Evolutionary conservation across 179 eudicot genomes (phyloP).

Genomic region (Beta corolliflora): DNA sequence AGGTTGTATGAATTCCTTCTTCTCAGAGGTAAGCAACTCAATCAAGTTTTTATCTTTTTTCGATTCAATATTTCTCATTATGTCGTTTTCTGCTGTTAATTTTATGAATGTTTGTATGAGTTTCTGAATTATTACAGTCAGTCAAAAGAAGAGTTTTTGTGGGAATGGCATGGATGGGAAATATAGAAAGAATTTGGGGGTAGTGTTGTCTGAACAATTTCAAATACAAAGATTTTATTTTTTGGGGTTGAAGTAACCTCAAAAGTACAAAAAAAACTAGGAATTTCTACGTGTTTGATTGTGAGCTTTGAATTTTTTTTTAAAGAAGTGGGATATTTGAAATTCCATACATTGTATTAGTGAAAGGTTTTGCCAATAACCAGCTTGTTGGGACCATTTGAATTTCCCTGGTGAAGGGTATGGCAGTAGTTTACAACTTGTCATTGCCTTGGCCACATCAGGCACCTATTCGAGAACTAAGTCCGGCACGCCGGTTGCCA

Average conservation of each 20-base stretch:
- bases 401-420: constrained; percentile 2
- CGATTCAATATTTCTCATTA: background rate
- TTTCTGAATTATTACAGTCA: background rate
- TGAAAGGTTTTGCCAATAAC: constrained; percentile 4
- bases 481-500: background rate
- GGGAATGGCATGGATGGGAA: background rate
- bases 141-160: background rate
- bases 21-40: background rate
- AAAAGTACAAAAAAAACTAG: background rate
- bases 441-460: constrained; percentile 22
- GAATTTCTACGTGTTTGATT: constrained; percentile 33
- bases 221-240: background rate
- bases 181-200: background rate
- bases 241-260: background rate
- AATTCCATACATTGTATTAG: background rate
- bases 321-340: background rate
- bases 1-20: background rate
- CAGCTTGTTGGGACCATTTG: background rate
- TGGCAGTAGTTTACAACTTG: constrained; percentile 39
- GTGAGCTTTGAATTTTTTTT: constrained; percentile 18
- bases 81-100: background rate
- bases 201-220: background rate
- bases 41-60: background rate
- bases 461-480: constrained; percentile 3
- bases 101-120: background rate